Evolutionary conservation across 2,329 filamentous ascomycete genomes (phyloP), one percentile per base, ranked within the genome.

Genomic region (Chaetomiaceae sp.): DNA sequence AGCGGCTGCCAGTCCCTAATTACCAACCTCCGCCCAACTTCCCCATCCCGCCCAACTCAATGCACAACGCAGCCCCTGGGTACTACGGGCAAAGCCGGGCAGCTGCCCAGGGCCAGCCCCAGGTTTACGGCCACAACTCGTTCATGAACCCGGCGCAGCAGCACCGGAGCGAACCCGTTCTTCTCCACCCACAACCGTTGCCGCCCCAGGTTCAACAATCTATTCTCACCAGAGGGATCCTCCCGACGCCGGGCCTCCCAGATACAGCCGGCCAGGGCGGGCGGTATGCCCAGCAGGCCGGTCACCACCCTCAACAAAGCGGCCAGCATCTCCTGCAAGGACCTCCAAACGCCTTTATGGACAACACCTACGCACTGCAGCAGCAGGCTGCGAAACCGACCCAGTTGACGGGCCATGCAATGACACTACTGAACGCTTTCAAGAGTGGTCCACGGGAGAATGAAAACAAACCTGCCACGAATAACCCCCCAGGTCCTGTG

Each of bases 161-260:
- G 59, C 65, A 60, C 37, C 66, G 56, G 34, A 59, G 47, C n/a
- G 62, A 61, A 53, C 59, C 66, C 53, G 46, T 67, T 53, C 51
- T 66, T 59, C 23, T 73, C 11, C 72, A 75, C 49, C 77, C 77
- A 1, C 78, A 81, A 49, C 76, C 79, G 9, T 65, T 79, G 11
- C 80, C 79, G 25, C 80, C 78, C 6, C 78, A 81, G 43, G 77
- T 81, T 1, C 80, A 82, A 54, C 75, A 76, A 56, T 73, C 75
- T 6, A 68, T 80, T 51, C 76, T 81, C 39, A 73, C 75, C n/a
- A 64, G 70, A 37, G 68, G 66, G n/a, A 65, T 71, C 40, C 60
- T 68, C 12, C 66, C 67, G 11, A 69, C 72, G 6, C 71, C 68
- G 23, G 70, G 64, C 55, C 65, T 60, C 42, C 64, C 60, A 42